Percentiles rank a stretch among this genome's conserved stretches.
These are phyloP conservation scores for Botrytis tulipae DNA, from an alignment of 2,329 filamentous ascomycete genomes.

Conservation along the genomic window DNA sequence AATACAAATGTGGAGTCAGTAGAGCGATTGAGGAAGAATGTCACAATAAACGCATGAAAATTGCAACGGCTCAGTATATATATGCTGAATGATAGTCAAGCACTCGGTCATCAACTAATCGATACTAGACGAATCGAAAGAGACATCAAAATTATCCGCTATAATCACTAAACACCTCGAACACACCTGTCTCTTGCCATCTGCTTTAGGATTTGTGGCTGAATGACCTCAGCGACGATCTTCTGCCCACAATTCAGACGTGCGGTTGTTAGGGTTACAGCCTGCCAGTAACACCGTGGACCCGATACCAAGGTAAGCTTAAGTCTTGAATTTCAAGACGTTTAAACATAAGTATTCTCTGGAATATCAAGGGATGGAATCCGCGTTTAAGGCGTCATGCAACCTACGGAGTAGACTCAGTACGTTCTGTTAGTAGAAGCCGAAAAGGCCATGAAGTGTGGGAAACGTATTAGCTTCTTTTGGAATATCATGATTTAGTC, in stretches of 20 bases:
- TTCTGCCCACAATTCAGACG: neutral
- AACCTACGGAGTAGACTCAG: neutral
- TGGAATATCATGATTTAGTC: too few species aligned
- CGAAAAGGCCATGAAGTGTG: neutral
- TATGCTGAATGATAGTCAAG: neutral
- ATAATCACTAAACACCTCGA: neutral
- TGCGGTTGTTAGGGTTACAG: accelerated
- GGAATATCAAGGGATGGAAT: accelerated
- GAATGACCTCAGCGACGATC: neutral
- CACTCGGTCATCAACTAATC: neutral
- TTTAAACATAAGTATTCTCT: accelerated
- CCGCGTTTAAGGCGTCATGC: accelerated
- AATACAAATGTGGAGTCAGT: neutral
- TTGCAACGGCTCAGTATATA: neutral
- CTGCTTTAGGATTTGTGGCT: neutral
- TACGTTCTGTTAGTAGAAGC: neutral
- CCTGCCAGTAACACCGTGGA: neutral
- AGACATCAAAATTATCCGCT: neutral
- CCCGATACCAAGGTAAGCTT: neutral
- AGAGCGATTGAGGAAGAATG: neutral
- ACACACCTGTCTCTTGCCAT: accelerated
- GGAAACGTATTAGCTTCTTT: too few species aligned
- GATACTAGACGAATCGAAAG: neutral
- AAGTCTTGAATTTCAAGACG: neutral
- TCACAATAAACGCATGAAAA: neutral